Conservation (phyloP, 2,329 filamentous ascomycete species). For the Pseudogymnoascus destructans region DNA sequence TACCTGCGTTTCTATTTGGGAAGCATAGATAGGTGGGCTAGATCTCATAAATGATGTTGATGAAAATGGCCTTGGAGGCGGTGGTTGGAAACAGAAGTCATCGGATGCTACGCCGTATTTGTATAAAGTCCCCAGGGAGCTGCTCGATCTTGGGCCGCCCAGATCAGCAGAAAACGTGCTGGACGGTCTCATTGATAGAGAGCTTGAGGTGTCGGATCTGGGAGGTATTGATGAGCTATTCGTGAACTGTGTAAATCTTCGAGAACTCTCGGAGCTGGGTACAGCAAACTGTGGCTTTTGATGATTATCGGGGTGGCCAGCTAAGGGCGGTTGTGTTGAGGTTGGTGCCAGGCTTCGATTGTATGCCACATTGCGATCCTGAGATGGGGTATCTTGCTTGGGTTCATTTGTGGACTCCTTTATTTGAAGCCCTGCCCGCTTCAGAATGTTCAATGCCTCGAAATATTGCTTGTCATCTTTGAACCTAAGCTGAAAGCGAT, state of each 20-base stretch:
- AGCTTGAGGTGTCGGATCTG: slow-evolving; percentile 1
- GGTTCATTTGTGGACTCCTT: slow-evolving; percentile 13
- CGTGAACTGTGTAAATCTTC: background rate
- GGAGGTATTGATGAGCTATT: background rate
- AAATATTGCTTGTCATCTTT: slow-evolving; percentile 27
- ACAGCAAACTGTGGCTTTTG: background rate
- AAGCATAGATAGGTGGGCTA: slow-evolving; percentile 12
- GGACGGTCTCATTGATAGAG: background rate
- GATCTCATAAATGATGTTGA: background rate
- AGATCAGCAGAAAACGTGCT: background rate
- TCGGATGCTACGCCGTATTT: background rate
- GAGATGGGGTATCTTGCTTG: slow-evolving; percentile 8
- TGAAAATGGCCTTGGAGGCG: slow-evolving; percentile 12
- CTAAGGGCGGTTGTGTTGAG: background rate
- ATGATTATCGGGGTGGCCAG: background rate
- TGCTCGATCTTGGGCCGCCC: background rate
- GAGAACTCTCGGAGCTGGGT: background rate
- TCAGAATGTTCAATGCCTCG: slow-evolving; percentile 20
- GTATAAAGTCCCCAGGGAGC: background rate
- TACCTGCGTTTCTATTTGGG: slow-evolving; percentile 18
- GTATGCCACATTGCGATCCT: background rate
- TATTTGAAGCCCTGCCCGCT: slow-evolving; percentile 26
- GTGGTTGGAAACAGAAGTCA: slow-evolving; percentile 12
- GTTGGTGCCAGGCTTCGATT: background rate
- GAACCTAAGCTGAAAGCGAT: slow-evolving; percentile 34